These are phyloP conservation scores for Stropharia rugosoannulata DNA, from an alignment of 768 basidiomycete genomes.

Conservation along the genomic window DNA sequence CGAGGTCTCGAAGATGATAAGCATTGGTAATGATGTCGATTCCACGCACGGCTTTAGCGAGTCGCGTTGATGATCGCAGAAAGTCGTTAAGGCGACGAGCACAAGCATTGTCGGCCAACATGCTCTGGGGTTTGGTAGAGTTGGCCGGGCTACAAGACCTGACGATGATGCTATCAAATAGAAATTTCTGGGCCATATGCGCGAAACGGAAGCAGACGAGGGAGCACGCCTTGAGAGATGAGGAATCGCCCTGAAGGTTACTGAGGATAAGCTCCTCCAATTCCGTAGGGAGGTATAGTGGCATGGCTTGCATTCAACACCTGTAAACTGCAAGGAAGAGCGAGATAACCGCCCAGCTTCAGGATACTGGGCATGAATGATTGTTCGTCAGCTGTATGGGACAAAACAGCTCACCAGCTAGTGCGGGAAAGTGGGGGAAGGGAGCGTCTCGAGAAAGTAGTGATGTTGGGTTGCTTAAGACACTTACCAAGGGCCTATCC, in stretches of 20 bases:
- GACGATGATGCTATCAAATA: not conserved
- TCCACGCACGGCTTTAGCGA: not conserved
- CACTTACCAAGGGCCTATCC: no score
- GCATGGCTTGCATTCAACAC: not conserved
- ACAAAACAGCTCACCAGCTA: no score
- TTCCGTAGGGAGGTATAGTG: not conserved
- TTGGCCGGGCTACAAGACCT: not conserved
- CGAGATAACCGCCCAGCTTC: no score
- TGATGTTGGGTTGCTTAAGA: no score
- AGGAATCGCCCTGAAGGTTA: not conserved
- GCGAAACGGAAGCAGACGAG: conserved; percentile 4
- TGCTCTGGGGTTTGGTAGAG: not conserved
- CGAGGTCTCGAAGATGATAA: conserved; percentile 2
- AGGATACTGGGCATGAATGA: no score
- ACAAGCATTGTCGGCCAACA: not conserved
- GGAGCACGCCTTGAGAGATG: not conserved
- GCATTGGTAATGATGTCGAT: conserved; percentile 2
- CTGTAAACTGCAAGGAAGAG: no score
- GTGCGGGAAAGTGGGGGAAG: no score
- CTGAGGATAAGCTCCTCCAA: not conserved
- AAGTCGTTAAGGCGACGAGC: not conserved
- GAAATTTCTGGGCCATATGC: not conserved
- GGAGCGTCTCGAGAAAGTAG: no score
- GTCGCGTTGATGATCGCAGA: not conserved
- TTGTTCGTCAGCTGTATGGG: no score